A percentile compares a stretch with the other conserved stretches of the same genome.
Evolutionary conservation across 257 asterid species (phyloP).

Genomic region (Henckelia pumila): DNA sequence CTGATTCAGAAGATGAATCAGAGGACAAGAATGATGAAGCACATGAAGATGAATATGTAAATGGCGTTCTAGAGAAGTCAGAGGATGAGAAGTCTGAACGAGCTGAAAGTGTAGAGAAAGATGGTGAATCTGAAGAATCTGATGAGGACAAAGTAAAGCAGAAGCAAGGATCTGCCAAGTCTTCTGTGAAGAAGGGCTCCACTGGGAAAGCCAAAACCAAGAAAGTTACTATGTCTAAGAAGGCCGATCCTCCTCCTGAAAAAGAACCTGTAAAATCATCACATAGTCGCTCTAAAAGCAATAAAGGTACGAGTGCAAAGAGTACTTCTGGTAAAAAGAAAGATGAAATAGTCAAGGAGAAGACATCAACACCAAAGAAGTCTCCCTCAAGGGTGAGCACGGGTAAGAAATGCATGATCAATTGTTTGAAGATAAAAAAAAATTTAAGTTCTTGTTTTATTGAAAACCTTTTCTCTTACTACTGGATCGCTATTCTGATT

Average conservation of each 20-base stretch:
- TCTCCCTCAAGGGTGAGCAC: constrained; percentile 46
- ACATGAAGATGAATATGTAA: constrained; percentile 42
- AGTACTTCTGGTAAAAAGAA: constrained; percentile 58
- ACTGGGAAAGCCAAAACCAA: constrained; percentile 46
- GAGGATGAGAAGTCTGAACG: constrained; percentile 73
- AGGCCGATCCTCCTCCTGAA: constrained; percentile 51
- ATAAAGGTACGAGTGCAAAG: constrained; percentile 44
- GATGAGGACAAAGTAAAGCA: constrained; percentile 46
- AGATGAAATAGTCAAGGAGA: constrained; percentile 42
- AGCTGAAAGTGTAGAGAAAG: constrained; percentile 60
- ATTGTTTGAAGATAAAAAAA: constrained; percentile 1
- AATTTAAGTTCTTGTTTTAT: neutral
- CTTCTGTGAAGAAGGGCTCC: constrained; percentile 54
- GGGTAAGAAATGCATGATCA: constrained; percentile 43
- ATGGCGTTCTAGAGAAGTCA: constrained; percentile 56
- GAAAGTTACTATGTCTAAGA: constrained; percentile 44
- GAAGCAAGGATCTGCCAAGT: constrained; percentile 41
- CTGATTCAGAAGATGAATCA: constrained; percentile 65
- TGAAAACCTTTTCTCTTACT: neutral
- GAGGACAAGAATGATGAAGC: constrained; percentile 43
- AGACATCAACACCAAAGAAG: constrained; percentile 53
- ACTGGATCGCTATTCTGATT: neutral
- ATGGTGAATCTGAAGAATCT: constrained; percentile 46
- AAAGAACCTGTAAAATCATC: constrained; percentile 52
- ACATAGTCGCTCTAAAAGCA: constrained; percentile 40